phyloP scores from a whole-genome alignment of 1,284 basidiomycete species.

The Xerocomus amazonicus region DNA sequence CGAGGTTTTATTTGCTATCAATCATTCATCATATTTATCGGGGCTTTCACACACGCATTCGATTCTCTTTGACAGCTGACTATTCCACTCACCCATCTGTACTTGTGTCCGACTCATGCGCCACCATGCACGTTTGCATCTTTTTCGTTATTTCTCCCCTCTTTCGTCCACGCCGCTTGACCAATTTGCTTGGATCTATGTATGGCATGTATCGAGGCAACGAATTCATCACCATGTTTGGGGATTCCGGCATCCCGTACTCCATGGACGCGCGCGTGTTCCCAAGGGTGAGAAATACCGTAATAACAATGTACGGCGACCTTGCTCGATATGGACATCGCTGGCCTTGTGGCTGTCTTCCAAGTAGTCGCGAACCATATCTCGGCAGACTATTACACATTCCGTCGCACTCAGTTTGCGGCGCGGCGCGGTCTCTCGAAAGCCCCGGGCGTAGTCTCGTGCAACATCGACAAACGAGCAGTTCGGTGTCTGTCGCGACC shows the following conservation, averaged over 20 bases:
- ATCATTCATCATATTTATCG: constrained; percentile 18
- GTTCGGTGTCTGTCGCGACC: neutral
- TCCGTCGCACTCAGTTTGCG: neutral
- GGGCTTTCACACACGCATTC: constrained; percentile 10
- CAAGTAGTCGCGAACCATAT: too few relatives aligned
- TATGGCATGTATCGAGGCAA: constrained; percentile 13
- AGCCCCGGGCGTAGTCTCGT: neutral
- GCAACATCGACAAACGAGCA: neutral
- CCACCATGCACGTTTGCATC: constrained; percentile 9
- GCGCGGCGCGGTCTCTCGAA: neutral
- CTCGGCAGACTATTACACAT: neutral
- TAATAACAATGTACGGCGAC: neutral
- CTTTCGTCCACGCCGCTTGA: neutral
- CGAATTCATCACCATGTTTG: constrained; percentile 4
- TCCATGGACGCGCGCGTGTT: neutral
- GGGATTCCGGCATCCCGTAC: constrained; percentile 1
- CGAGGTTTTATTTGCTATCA: constrained; percentile 5
- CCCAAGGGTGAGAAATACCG: neutral
- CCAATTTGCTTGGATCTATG: constrained; percentile 23
- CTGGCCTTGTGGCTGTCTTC: neutral
- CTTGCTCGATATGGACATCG: neutral
- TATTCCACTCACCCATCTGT: constrained; percentile 23
- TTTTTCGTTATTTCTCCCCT: neutral
- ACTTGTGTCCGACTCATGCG: constrained; percentile 16
- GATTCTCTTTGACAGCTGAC: constrained; percentile 6